Conservation (phyloP, 2,329 filamentous ascomycete species). For the Monosporascus sp. region DNA sequence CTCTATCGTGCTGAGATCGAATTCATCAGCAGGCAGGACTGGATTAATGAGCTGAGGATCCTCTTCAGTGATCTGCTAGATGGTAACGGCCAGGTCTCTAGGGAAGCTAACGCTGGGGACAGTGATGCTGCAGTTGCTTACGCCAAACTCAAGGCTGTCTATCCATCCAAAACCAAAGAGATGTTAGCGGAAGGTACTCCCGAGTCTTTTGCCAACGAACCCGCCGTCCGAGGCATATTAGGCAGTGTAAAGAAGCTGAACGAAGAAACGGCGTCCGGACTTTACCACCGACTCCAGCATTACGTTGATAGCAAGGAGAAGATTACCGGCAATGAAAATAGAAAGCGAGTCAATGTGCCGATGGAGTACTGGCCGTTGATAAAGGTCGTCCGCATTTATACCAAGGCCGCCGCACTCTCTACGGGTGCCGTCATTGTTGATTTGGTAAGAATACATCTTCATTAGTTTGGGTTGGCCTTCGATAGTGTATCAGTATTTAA, state of each 20-base stretch:
- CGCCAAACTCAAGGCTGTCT: constrained; percentile 23
- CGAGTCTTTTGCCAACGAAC: constrained; percentile 13
- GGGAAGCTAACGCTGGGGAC: constrained; percentile 13
- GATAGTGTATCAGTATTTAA: constrained; percentile 16
- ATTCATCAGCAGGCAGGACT: constrained; percentile 20
- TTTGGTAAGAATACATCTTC: constrained; percentile 12
- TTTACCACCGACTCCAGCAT: constrained; percentile 19
- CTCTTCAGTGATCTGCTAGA: constrained; percentile 19
- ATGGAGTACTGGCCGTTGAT: constrained; percentile 34
- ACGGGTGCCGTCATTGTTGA: constrained; percentile 32
- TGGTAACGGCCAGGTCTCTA: constrained; percentile 14
- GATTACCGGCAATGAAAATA: constrained; percentile 7
- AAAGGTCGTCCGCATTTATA: constrained; percentile 40
- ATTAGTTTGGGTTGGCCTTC: background rate
- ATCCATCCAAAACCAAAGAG: constrained; percentile 21
- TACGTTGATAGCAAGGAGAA: constrained; percentile 27
- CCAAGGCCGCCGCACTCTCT: constrained; percentile 27
- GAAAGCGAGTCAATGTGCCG: constrained; percentile 1
- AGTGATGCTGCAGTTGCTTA: constrained; percentile 22
- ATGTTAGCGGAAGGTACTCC: constrained; percentile 17
- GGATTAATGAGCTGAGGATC: constrained; percentile 16
- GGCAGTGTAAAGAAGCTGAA: constrained; percentile 18
- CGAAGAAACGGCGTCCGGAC: constrained; percentile 10
- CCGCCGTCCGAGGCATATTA: constrained; percentile 16
- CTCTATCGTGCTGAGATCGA: constrained; percentile 23